These are phyloP conservation scores for Atalantia buxifolia DNA, from an alignment of 345 rosid species.

Conservation along the genomic window DNA sequence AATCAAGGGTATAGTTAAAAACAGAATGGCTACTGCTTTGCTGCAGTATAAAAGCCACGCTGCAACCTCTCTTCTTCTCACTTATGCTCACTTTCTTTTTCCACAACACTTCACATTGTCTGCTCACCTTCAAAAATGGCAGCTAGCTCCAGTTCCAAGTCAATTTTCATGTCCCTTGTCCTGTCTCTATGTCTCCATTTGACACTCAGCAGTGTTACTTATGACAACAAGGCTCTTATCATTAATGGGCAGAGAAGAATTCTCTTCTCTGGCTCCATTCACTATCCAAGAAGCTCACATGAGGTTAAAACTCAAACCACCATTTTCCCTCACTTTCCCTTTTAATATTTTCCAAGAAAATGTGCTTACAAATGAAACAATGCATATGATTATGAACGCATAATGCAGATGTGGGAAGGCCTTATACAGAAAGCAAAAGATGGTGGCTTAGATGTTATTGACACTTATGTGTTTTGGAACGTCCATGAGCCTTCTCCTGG, in stretches of 20 bases:
- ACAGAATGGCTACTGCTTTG: not conserved
- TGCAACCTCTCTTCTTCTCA: not conserved
- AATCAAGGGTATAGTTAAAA: not conserved
- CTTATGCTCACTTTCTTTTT: constrained; percentile 13
- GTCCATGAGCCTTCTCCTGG: constrained; percentile 71
- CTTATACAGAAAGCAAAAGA: constrained; percentile 60
- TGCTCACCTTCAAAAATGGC: constrained; percentile 23
- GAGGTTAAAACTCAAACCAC: constrained; percentile 22
- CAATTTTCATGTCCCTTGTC: constrained; percentile 24
- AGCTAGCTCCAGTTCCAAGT: constrained; percentile 30
- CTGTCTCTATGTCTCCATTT: constrained; percentile 16
- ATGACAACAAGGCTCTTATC: constrained; percentile 51
- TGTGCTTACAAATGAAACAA: not conserved
- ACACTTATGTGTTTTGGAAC: constrained; percentile 74
- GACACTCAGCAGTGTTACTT: constrained; percentile 36
- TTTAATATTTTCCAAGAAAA: not conserved
- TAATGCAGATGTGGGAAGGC: constrained; percentile 70
- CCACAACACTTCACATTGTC: constrained; percentile 13
- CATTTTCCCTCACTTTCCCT: not conserved
- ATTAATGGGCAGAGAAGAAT: constrained; percentile 53
- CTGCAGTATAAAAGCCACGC: constrained; percentile 8
- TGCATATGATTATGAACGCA: not conserved
- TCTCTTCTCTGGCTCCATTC: constrained; percentile 68
- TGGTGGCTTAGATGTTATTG: constrained; percentile 68
- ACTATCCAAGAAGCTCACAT: constrained; percentile 73